A percentile compares a stretch with the other conserved stretches of the same genome.
These are phyloP conservation scores for Bryum argenteum DNA, from an alignment of 225 moss, liverwort and hornwort species.

Conservation along the genomic window DNA sequence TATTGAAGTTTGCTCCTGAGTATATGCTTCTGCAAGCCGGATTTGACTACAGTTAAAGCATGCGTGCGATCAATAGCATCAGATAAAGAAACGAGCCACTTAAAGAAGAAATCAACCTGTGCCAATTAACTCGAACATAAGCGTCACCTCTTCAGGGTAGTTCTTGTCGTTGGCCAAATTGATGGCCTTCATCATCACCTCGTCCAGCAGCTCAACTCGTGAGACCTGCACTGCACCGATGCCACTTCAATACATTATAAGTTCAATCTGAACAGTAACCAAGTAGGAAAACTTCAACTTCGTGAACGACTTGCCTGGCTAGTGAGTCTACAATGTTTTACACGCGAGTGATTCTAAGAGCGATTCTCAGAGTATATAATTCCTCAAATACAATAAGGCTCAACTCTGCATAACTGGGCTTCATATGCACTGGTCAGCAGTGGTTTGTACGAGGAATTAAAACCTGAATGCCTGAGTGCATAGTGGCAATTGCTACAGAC, in stretches of 20 bases:
- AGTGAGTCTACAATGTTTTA: background rate
- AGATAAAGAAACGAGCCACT: background rate
- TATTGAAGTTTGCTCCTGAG: slow-evolving; percentile 79
- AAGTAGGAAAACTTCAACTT: background rate
- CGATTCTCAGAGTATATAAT: background rate
- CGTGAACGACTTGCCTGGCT: background rate
- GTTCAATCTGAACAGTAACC: slow-evolving; percentile 9
- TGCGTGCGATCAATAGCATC: slow-evolving; percentile 6
- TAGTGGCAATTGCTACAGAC: slow-evolving; percentile 88
- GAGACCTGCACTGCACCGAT: slow-evolving; percentile 77
- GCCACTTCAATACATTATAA: slow-evolving; percentile 24
- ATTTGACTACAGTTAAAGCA: slow-evolving; percentile 3
- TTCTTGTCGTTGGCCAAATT: slow-evolving; percentile 78
- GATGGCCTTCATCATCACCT: slow-evolving; percentile 90
- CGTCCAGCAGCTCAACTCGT: slow-evolving; percentile 92
- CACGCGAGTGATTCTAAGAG: background rate
- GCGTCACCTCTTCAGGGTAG: slow-evolving; percentile 77
- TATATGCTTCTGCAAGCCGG: slow-evolving; percentile 70
- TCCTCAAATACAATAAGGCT: background rate
- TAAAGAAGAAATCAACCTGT: slow-evolving; percentile 63
- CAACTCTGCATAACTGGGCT: background rate
- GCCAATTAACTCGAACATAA: slow-evolving; percentile 96
- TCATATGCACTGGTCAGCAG: slow-evolving; percentile 3
- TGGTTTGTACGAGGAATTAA: background rate
- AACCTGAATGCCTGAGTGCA: slow-evolving; percentile 99